Percentiles rank a stretch among this genome's conserved stretches.
These are phyloP conservation scores for Diaporthe batatas DNA, from an alignment of 2,329 filamentous ascomycete genomes.

Conservation along the genomic window DNA sequence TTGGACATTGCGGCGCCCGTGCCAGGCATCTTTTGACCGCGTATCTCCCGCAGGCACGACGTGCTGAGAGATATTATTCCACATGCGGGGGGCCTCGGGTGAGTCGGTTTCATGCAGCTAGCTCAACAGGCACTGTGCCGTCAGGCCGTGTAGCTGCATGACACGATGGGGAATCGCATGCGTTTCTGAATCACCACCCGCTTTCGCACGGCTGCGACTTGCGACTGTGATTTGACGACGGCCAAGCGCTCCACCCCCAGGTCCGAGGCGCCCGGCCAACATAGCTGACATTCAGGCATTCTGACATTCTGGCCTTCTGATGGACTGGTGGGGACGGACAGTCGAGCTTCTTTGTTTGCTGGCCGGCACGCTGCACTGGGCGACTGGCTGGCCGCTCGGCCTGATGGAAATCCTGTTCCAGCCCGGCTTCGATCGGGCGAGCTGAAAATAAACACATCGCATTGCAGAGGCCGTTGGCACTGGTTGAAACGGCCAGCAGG, in stretches of 20 bases:
- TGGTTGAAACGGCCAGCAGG: conserved; percentile 24
- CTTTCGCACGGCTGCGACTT: conserved; percentile 9
- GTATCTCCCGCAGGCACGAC: neutral
- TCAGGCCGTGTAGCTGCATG: conserved; percentile 21
- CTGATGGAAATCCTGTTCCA: conserved; percentile 21
- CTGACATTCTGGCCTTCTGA: conserved; percentile 11
- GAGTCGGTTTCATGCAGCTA: conserved; percentile 13
- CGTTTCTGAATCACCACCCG: conserved; percentile 30
- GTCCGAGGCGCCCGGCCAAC: conserved; percentile 25
- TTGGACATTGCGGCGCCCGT: neutral
- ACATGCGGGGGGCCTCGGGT: conserved; percentile 22
- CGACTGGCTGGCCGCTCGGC: neutral
- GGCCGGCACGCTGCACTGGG: conserved; percentile 12
- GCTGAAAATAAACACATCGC: conserved; percentile 31
- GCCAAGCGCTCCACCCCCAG: conserved; percentile 1
- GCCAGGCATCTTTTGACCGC: too few relatives aligned
- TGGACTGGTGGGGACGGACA: conserved; percentile 7
- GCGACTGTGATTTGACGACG: conserved; percentile 32
- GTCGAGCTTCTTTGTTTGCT: conserved; percentile 12
- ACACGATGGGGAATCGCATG: conserved; percentile 23
- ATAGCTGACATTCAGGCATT: neutral
- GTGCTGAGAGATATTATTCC: conserved; percentile 28
- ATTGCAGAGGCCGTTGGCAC: conserved; percentile 26
- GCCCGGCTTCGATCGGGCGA: neutral
- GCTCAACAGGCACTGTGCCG: conserved; percentile 28